Percentiles rank a stretch among this genome's conserved stretches.
Conservation (phyloP, 2,329 filamentous ascomycete genomes). For the Phaeosphaeriaceae sp. region DNA sequence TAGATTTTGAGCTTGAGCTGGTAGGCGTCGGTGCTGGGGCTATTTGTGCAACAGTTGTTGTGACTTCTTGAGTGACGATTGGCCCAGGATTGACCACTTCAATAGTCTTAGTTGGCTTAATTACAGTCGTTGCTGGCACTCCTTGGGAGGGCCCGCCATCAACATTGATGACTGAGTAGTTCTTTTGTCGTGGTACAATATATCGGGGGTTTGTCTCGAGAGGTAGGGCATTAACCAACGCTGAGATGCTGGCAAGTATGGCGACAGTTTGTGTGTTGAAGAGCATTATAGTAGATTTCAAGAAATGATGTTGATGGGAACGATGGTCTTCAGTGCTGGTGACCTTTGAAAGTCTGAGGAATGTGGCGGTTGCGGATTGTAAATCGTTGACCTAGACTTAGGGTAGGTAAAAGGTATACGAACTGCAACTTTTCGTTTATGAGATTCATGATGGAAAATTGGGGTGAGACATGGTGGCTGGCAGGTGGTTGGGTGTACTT, state of each 20-base stretch:
- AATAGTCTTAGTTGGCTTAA: constrained; percentile 35
- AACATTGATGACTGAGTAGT: constrained; percentile 50
- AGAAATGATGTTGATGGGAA: constrained; percentile 12
- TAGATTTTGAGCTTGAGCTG: constrained; percentile 16
- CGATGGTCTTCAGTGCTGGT: constrained; percentile 2
- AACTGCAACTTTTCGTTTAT: constrained; percentile 23
- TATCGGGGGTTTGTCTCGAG: constrained; percentile 28
- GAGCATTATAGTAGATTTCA: constrained; percentile 31
- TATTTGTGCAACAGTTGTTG: constrained; percentile 22
- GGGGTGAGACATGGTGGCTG: constrained; percentile 26
- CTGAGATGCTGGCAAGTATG: constrained; percentile 30
- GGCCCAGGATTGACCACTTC: constrained; percentile 29
- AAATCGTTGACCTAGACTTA: constrained; percentile 14
- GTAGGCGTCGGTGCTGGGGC: constrained; percentile 16
- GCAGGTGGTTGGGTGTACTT: constrained; percentile 40
- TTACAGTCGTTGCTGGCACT: constrained; percentile 26
- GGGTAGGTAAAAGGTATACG: constrained; percentile 7
- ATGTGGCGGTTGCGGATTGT: constrained; percentile 12
- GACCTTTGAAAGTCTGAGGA: constrained; percentile 12
- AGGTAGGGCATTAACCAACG: constrained; percentile 31
- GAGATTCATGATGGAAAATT: constrained; percentile 24
- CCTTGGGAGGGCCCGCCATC: constrained; percentile 42
- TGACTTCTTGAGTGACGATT: constrained; percentile 34
- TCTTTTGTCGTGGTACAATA: constrained; percentile 35
- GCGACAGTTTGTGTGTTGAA: constrained; percentile 28